Percentiles rank a stretch among this genome's conserved stretches.
Evolutionary conservation across 108 stramenopile genomes (phyloP).

Genomic region (Cyclotella distinguenda): DNA sequence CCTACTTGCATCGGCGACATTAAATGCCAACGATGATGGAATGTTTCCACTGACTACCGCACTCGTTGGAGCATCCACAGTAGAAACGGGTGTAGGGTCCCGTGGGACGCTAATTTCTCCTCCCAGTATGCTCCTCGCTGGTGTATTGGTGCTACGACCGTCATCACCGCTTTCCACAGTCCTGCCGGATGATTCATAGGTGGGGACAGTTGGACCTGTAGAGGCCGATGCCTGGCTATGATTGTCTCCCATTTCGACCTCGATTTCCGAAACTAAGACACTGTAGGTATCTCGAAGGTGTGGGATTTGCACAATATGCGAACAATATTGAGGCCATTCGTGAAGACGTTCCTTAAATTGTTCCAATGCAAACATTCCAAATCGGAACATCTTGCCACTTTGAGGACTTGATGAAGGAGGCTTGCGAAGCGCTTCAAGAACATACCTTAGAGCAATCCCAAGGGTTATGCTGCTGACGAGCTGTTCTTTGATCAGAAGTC

Average conservation of each 20-base stretch:
- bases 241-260: conserved; percentile 70
- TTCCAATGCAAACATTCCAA: conserved; percentile 98
- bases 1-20: conserved; percentile 1
- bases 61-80: conserved; percentile 17
- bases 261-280: conserved; percentile 87
- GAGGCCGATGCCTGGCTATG: conserved; percentile 45
- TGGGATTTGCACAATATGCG: conserved; percentile 96
- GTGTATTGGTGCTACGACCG: conserved; percentile 1
- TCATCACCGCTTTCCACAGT: conserved; percentile 27
- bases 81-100: conserved; percentile 7
- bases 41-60: conserved; percentile 19
- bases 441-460: conserved; percentile 97
- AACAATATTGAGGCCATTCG: conserved; percentile 99
- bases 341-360: conserved; percentile 94
- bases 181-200: conserved; percentile 11
- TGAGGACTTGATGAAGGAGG: conserved; percentile 68
- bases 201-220: conserved; percentile 27
- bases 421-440: conserved; percentile 96
- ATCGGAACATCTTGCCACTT: conserved; percentile 96
- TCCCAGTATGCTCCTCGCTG: conserved; percentile 21
- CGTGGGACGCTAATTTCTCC: conserved; percentile 45
- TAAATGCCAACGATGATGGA: conserved; percentile 12
- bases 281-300: conserved; percentile 89
- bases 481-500: conserved; percentile 96
- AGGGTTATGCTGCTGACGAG: conserved; percentile 97